Percentiles rank a stretch among this genome's conserved stretches.
phyloP scores from a whole-genome alignment of 1,139 yeast species.

The Suhomyces wounanorum region DNA sequence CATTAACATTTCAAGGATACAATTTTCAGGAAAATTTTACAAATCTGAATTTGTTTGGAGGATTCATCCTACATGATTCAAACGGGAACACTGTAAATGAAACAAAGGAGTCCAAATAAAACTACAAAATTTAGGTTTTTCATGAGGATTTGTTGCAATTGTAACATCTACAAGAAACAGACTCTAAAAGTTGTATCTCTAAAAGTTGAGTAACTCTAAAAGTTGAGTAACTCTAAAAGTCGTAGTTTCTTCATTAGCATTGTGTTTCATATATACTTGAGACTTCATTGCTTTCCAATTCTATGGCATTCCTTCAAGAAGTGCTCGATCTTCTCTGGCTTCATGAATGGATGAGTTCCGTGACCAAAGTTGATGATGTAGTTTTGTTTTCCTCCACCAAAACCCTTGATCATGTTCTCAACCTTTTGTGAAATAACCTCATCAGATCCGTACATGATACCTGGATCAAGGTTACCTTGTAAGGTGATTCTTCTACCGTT shows the following conservation, averaged over 20 bases:
- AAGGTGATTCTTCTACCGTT: slow-evolving; percentile 76
- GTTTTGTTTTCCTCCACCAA: slow-evolving; percentile 88
- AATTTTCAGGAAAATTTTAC: too few species aligned
- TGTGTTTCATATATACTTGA: slow-evolving; percentile 2
- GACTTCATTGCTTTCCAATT: slow-evolving; percentile 50
- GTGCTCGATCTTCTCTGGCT: slow-evolving; percentile 81
- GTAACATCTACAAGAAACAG: too few species aligned
- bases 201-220: too few species aligned
- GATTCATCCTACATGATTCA: too few species aligned
- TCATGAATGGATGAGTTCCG: slow-evolving; percentile 97
- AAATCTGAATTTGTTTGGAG: too few species aligned
- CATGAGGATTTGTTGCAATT: too few species aligned
- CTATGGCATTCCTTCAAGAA: slow-evolving; percentile 88
- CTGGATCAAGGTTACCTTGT: slow-evolving; percentile 97
- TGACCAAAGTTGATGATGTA: slow-evolving; percentile 96
- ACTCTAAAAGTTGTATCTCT: too few species aligned
- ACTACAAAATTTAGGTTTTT: too few species aligned
- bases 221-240: neutral
- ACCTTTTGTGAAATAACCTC: slow-evolving; percentile 80
- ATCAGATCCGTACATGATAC: slow-evolving; percentile 85
- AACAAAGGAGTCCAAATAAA: too few species aligned
- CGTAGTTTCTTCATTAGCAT: neutral
- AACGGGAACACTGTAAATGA: too few species aligned
- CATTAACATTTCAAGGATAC: too few species aligned
- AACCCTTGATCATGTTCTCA: slow-evolving; percentile 82